Evolutionary conservation across 257 asterid species (phyloP).

Genomic region (Nicotiana tabacum): DNA sequence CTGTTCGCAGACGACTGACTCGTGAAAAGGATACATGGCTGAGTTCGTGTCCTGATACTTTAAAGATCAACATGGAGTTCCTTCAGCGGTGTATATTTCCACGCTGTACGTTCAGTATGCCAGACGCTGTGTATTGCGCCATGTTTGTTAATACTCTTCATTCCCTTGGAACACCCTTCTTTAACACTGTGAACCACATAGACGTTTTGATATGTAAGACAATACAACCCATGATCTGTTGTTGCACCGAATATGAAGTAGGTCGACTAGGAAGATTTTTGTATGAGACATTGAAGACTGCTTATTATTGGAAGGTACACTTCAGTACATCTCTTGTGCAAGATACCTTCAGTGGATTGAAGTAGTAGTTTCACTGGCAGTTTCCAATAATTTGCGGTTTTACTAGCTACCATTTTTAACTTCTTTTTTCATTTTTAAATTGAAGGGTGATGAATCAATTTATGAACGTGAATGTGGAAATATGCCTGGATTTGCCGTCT

Average conservation of each 20-base stretch:
- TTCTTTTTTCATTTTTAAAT: background rate
- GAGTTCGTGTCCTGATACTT: constrained; percentile 97
- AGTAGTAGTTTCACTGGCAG: background rate
- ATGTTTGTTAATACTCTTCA: constrained; percentile 92
- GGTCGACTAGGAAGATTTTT: constrained; percentile 95
- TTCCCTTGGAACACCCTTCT: constrained; percentile 97
- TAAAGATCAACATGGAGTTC: constrained; percentile 97
- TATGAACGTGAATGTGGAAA: constrained; percentile 98
- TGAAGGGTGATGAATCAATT: constrained; percentile 73
- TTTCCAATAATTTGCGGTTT: background rate
- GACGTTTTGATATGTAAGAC: constrained; percentile 98
- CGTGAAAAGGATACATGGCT: constrained; percentile 96
- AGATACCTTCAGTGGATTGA: background rate
- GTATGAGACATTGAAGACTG: constrained; percentile 88
- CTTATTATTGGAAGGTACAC: constrained; percentile 92
- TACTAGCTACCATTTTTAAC: background rate
- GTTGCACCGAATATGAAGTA: constrained; percentile 99
- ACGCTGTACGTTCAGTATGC: constrained; percentile 97
- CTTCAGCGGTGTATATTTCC: constrained; percentile 98
- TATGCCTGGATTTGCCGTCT: constrained; percentile 99
- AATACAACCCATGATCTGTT: constrained; percentile 97
- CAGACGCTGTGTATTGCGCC: constrained; percentile 98
- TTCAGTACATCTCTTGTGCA: background rate
- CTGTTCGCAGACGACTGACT: constrained; percentile 83
- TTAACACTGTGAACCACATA: constrained; percentile 96